These are phyloP conservation scores for Monosporascus sp. DNA, from an alignment of 2,329 filamentous ascomycete species.

Conservation along the genomic window DNA sequence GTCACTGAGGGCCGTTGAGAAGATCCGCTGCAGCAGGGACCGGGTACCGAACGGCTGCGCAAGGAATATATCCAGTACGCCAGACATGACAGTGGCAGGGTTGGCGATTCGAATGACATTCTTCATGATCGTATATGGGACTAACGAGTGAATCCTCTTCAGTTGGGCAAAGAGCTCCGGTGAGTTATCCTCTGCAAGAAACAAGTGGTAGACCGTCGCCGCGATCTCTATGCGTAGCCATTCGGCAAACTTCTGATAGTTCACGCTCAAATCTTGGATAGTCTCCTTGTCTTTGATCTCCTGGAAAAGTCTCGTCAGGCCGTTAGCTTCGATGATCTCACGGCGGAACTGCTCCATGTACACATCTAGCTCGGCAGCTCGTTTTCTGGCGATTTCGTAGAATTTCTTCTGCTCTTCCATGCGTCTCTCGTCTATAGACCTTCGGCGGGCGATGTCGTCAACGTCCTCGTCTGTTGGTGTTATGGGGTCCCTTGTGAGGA, in stretches of 20 bases:
- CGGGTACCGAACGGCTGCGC: slow-evolving; percentile 90
- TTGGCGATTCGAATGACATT: slow-evolving; percentile 97
- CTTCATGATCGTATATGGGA: slow-evolving; percentile 90
- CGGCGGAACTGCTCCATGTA: slow-evolving; percentile 91
- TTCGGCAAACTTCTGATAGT: slow-evolving; percentile 97
- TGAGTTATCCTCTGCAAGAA: slow-evolving; percentile 96
- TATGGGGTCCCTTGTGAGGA: slow-evolving; percentile 70
- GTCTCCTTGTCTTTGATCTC: slow-evolving; percentile 89
- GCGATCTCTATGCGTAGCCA: slow-evolving; percentile 97
- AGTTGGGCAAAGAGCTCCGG: slow-evolving; percentile 92
- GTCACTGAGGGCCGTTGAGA: slow-evolving; percentile 85
- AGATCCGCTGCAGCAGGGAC: slow-evolving; percentile 90
- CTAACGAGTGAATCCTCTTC: slow-evolving; percentile 88
- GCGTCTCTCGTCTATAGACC: slow-evolving; percentile 78
- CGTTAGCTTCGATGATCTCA: slow-evolving; percentile 67
- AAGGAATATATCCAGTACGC: slow-evolving; percentile 88
- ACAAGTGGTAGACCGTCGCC: slow-evolving; percentile 93
- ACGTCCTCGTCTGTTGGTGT: slow-evolving; percentile 76
- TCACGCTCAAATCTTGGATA: slow-evolving; percentile 82
- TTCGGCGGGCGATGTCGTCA: slow-evolving; percentile 73
- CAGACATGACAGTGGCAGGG: slow-evolving; percentile 94
- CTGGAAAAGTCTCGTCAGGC: slow-evolving; percentile 84
- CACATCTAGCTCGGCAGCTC: slow-evolving; percentile 88
- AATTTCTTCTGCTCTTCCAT: slow-evolving; percentile 91
- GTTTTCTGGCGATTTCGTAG: slow-evolving; percentile 88